Evolutionary conservation across 1,139 yeast genomes (phyloP).

Genomic region (Pichia sp.): DNA sequence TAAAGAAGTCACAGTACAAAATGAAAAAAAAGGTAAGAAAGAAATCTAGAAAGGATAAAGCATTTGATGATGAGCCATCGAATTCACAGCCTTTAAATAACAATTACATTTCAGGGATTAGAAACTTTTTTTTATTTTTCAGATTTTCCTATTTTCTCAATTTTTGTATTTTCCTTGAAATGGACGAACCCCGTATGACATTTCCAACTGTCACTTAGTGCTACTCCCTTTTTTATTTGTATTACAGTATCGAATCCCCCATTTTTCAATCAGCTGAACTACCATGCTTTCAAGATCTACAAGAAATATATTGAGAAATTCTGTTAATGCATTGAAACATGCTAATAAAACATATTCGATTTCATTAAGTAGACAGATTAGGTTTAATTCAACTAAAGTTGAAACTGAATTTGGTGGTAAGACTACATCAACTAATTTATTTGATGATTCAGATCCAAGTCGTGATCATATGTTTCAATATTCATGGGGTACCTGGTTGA

Average conservation of each 20-base stretch:
- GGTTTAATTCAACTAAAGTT: slow-evolving; percentile 9
- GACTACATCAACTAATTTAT: slow-evolving; percentile 13
- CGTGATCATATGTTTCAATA: slow-evolving; percentile 76
- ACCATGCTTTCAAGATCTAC: slow-evolving; percentile 10
- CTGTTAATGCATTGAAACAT: background rate
- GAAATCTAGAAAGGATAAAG: too few species aligned
- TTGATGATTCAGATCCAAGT: slow-evolving; percentile 45
- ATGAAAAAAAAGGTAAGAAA: background rate
- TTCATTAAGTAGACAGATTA: slow-evolving; percentile 2
- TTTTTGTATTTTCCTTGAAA: too few species aligned
- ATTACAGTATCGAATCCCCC: too few species aligned
- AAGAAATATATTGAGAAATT: slow-evolving; percentile 1
- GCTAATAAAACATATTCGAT: background rate
- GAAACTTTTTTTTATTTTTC: too few species aligned
- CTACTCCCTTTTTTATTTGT: too few species aligned
- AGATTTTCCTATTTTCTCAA: too few species aligned
- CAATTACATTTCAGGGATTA: too few species aligned
- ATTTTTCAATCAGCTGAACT: too few species aligned
- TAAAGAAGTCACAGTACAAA: background rate
- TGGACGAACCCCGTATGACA: too few species aligned
- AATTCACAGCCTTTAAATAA: too few species aligned
- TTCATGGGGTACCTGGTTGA: slow-evolving; percentile 94
- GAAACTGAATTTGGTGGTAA: slow-evolving; percentile 1
- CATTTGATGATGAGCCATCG: too few species aligned
- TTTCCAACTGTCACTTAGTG: too few species aligned